phyloP scores from a whole-genome alignment of 345 rosid genomes.

The Lepidium sativum region DNA sequence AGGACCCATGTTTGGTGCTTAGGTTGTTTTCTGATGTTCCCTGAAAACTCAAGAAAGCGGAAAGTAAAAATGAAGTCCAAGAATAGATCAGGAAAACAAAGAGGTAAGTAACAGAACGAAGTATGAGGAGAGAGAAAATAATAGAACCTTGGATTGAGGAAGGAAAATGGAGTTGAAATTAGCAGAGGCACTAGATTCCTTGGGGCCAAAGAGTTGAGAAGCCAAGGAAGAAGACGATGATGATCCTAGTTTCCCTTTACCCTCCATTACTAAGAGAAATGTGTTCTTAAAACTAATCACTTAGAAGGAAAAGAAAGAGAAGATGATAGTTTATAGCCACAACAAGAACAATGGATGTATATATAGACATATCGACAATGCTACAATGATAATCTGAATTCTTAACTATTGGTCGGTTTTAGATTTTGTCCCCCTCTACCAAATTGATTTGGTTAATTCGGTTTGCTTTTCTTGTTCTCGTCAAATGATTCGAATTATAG shows the following conservation, averaged over 20 bases:
- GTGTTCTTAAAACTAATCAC: background rate
- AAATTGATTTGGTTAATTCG: background rate
- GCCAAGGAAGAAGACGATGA: constrained; percentile 43
- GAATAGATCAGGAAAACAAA: too few relatives aligned
- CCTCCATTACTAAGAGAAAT: constrained; percentile 38
- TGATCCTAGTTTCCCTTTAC: constrained; percentile 34
- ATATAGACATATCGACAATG: background rate
- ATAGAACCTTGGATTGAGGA: constrained; percentile 44
- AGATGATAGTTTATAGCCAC: background rate
- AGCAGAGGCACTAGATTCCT: constrained; percentile 48
- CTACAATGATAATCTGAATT: background rate
- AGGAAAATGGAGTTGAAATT: constrained; percentile 57
- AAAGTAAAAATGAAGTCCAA: too few relatives aligned
- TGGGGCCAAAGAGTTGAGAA: constrained; percentile 60
- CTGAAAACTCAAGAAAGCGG: constrained; percentile 22
- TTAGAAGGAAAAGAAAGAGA: background rate
- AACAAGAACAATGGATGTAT: constrained; percentile 1
- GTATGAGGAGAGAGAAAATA: background rate
- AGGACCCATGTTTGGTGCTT: constrained; percentile 40
- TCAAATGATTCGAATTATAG: constrained; percentile 14
- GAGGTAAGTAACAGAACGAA: too few relatives aligned
- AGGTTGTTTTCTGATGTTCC: constrained; percentile 35
- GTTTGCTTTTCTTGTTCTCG: background rate
- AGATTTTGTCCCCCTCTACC: background rate
- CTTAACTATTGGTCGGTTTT: background rate